Percentiles rank a stretch among this genome's conserved stretches.
Conservation (phyloP, 768 basidiomycete genomes). For the Kockovaella imperatae region DNA sequence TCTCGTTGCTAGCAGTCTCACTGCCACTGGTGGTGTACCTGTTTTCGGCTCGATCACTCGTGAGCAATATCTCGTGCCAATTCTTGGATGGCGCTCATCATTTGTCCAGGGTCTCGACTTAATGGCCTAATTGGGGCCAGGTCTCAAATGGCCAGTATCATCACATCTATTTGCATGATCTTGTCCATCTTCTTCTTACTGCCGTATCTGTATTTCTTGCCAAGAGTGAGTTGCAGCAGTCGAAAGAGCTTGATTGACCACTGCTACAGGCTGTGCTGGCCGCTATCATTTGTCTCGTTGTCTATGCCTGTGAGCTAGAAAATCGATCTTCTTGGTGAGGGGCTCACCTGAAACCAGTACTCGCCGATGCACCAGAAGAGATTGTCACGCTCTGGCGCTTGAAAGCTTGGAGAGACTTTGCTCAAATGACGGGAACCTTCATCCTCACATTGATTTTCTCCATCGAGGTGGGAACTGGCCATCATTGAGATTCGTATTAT, state of each 20-base stretch:
- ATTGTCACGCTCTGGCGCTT: conserved; percentile 77
- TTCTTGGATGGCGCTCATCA: neutral
- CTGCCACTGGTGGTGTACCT: conserved; percentile 69
- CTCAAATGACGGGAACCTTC: conserved; percentile 82
- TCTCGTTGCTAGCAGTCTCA: conserved; percentile 63
- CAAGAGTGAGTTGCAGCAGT: conserved; percentile 58
- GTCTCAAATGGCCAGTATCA: conserved; percentile 73
- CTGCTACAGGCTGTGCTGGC: conserved; percentile 26
- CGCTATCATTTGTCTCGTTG: conserved; percentile 70
- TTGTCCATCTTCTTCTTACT: conserved; percentile 84
- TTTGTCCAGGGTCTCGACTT: conserved; percentile 55
- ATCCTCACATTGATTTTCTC: conserved; percentile 78
- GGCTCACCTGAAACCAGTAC: conserved; percentile 14
- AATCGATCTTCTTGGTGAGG: too few relatives aligned
- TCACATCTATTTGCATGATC: conserved; percentile 66
- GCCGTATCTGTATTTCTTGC: conserved; percentile 74
- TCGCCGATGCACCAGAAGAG: conserved; percentile 62
- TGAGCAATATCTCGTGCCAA: conserved; percentile 36
- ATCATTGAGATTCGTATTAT: neutral
- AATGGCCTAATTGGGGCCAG: conserved; percentile 82
- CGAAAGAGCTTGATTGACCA: neutral
- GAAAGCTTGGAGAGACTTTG: conserved; percentile 84
- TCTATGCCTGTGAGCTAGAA: conserved; percentile 54
- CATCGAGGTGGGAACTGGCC: conserved; percentile 54
- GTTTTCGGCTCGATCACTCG: conserved; percentile 89